Evolutionary conservation across 2,329 filamentous ascomycete genomes (phyloP).

Genomic region (Aspergillus fischeri): DNA sequence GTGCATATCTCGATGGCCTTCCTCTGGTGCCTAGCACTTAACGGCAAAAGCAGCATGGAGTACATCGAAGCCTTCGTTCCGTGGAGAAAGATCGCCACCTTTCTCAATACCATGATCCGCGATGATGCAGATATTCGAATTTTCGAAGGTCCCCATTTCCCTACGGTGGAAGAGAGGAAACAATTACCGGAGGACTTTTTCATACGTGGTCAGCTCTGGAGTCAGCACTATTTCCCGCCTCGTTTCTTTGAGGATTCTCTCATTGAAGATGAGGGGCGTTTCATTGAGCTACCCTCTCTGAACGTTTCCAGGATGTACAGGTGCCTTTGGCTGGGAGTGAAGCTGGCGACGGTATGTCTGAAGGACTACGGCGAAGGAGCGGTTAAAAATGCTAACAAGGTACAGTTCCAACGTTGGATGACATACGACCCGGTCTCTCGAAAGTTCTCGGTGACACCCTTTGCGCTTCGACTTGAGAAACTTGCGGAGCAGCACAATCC

Average conservation of each 20-base stretch:
- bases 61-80: conserved; percentile 44
- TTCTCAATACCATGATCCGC: conserved; percentile 51
- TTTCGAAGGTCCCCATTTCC: conserved; percentile 41
- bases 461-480: conserved; percentile 24
- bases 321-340: conserved; percentile 48
- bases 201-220: conserved; percentile 54
- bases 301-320: conserved; percentile 47
- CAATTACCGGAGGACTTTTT: conserved; percentile 58
- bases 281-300: conserved; percentile 48
- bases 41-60: conserved; percentile 34
- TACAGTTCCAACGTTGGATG: conserved; percentile 39
- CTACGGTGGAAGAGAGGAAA: conserved; percentile 36
- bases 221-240: conserved; percentile 44
- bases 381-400: conserved; percentile 1
- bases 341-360: conserved; percentile 41
- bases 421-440: conserved; percentile 28
- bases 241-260: conserved; percentile 49
- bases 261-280: conserved; percentile 53
- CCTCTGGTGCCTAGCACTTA: conserved; percentile 41
- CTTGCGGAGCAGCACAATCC: conserved; percentile 10
- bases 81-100: conserved; percentile 48
- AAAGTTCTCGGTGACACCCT: conserved; percentile 30
- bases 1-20: conserved; percentile 55
- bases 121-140: conserved; percentile 31
- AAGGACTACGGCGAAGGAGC: not conserved